Conservation (phyloP, 2,329 filamentous ascomycete genomes). For the Trichoderma sp. region DNA sequence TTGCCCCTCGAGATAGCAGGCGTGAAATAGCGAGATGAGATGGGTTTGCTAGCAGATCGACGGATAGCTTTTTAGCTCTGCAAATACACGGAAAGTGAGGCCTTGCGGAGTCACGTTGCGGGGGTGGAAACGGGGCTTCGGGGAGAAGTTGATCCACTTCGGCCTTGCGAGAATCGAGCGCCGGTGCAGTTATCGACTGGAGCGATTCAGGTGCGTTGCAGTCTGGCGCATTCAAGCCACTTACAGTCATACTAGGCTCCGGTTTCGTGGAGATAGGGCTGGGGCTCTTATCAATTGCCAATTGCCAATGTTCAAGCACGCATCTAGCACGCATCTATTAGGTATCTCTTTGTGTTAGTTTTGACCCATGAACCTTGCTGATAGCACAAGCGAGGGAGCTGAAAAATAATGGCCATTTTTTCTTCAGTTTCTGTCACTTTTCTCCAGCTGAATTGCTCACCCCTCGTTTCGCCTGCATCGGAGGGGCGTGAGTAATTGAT, state of each 20-base stretch:
- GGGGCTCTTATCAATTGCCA: conserved; percentile 22
- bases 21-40: conserved; percentile 4
- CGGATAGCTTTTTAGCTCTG: conserved; percentile 8
- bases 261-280: conserved; percentile 20
- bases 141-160: conserved; percentile 15
- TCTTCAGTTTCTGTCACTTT: background rate
- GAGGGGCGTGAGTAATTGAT: conserved; percentile 1
- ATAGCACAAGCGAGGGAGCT: conserved; percentile 14
- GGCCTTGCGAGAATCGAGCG: conserved; percentile 8
- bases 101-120: conserved; percentile 23
- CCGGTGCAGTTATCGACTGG: conserved; percentile 8
- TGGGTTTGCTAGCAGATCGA: conserved; percentile 18
- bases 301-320: background rate
- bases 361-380: background rate
- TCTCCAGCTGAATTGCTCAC: background rate
- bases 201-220: conserved; percentile 19
- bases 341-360: no score
- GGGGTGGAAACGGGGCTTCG: conserved; percentile 22
- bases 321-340: background rate
- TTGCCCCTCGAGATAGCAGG: background rate
- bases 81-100: conserved; percentile 17
- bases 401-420: background rate
- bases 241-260: conserved; percentile 5
- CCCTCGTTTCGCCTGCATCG: background rate
- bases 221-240: background rate